These are phyloP conservation scores for Arabidopsis hybrid DNA, from an alignment of 441 rosid genomes.

Conservation along the genomic window DNA sequence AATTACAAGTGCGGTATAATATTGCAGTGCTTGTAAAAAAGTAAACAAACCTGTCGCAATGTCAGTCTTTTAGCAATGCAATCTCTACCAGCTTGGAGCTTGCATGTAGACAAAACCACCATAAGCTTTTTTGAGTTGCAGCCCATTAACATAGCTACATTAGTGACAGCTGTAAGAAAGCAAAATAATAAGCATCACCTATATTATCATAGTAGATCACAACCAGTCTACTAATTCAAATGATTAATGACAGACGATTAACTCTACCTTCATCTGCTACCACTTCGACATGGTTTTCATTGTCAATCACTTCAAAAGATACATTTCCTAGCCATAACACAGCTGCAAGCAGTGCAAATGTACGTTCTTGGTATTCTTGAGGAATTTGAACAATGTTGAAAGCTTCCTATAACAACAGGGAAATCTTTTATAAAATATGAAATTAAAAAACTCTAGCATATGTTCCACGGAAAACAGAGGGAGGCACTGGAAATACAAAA, in stretches of 20 bases:
- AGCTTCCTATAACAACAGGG: conserved; percentile 63
- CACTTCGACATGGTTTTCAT: conserved; percentile 87
- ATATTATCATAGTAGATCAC: neutral
- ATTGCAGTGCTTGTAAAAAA: neutral
- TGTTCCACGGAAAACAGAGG: conserved; percentile 8
- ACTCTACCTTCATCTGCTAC: conserved; percentile 71
- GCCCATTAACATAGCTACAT: conserved; percentile 78
- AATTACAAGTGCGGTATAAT: neutral
- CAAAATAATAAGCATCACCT: conserved; percentile 29
- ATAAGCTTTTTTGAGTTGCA: conserved; percentile 65
- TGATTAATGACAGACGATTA: conserved; percentile 14
- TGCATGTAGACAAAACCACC: conserved; percentile 72
- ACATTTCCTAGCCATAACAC: conserved; percentile 90
- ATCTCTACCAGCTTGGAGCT: conserved; percentile 76
- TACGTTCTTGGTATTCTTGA: conserved; percentile 77
- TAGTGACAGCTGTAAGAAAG: conserved; percentile 66
- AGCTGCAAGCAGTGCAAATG: conserved; percentile 80
- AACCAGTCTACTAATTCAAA: conserved; percentile 21
- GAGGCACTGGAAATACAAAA: conserved; percentile 25
- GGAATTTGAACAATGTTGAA: conserved; percentile 69
- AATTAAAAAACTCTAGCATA: conserved; percentile 12
- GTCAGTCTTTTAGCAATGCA: conserved; percentile 73
- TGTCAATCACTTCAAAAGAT: conserved; percentile 72
- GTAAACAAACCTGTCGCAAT: conserved; percentile 69
- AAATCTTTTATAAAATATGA: conserved; percentile 5